Evolutionary conservation across 75 land plant genomes (phyloP), one percentile per base, ranked within the genome.

Genomic region (Pinus tabuliformis): DNA sequence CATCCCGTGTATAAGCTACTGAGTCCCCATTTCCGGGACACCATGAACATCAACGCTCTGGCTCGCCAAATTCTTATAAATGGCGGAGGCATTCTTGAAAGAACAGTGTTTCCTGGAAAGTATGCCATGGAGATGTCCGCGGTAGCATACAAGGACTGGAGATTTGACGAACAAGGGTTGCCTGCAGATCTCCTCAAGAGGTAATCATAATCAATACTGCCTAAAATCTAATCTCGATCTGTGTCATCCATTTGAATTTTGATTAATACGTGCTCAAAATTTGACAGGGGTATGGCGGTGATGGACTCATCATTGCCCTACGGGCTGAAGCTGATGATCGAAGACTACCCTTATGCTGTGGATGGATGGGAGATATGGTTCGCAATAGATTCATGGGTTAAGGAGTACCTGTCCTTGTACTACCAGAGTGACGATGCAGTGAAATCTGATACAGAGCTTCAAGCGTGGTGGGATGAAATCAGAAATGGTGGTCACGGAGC

Each of bases 1-100:
- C 95, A 93, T 82, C 95, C 95, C 4, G 79, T 93, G 62, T 33
- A 83, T 72, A 85, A 88, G 77, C 89, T 93, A 57, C 61, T 93
- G 72, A 81, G 62, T 26, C 95, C 95, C 14, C 95, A 92, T 54
- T 92, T 84, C 86, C 82, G 88, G 28, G 89, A 92, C 70, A 92
- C 95, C 37, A 86, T 93, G 92, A 83, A 87, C 72, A 90, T 93
- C 36, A 93, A 90, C 62, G 90, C 91, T 7, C 18, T 86, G 45
- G 95, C 88, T 30, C 79, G 92, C 5, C 78, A 79, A 33, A 45
- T 58, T 33, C 84, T 92, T 14, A 84, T 92, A 65, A 88, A 82
- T 78, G 92, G 82, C 4, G 85, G 62, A 17, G 92, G 90, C 8
- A 79, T 90, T 62, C 83, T 92, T 15, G 92, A 92, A 83, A 59